Conservation (phyloP, 2,329 filamentous ascomycete species). For the Clarireedia homoeocarpa region DNA sequence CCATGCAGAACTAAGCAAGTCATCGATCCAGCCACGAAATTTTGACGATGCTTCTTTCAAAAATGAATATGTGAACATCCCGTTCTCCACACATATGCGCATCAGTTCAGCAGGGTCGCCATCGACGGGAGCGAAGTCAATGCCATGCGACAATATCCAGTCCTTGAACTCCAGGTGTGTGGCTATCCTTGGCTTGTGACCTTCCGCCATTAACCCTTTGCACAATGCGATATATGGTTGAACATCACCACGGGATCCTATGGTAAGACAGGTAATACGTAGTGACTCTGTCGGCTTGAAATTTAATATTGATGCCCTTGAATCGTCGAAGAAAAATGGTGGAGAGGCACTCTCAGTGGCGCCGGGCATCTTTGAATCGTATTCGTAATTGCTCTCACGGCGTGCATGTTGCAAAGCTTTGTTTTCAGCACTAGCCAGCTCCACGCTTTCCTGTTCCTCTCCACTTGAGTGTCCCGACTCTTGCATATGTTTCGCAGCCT, state of each 20-base stretch:
- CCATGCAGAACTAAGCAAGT: slow-evolving; percentile 76
- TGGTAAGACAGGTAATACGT: slow-evolving; percentile 86
- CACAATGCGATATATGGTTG: slow-evolving; percentile 96
- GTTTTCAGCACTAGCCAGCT: slow-evolving; percentile 72
- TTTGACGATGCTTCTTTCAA: slow-evolving; percentile 77
- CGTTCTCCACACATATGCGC: slow-evolving; percentile 92
- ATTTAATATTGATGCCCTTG: slow-evolving; percentile 77
- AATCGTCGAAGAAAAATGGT: slow-evolving; percentile 83
- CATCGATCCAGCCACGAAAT: slow-evolving; percentile 93
- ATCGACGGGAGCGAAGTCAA: slow-evolving; percentile 81
- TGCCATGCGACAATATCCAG: slow-evolving; percentile 89
- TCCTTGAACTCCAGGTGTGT: slow-evolving; percentile 84
- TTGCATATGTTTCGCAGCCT: slow-evolving; percentile 61
- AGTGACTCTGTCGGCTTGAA: slow-evolving; percentile 80
- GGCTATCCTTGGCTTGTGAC: slow-evolving; percentile 79
- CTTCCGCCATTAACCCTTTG: slow-evolving; percentile 81
- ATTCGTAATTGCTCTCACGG: slow-evolving; percentile 41
- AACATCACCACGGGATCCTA: slow-evolving; percentile 90
- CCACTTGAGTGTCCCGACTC: slow-evolving; percentile 61
- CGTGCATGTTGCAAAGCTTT: slow-evolving; percentile 72
- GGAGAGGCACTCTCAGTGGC: slow-evolving; percentile 50
- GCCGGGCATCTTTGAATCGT: slow-evolving; percentile 43
- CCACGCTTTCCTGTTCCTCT: slow-evolving; percentile 62
- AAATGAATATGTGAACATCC: slow-evolving; percentile 92
- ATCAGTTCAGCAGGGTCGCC: slow-evolving; percentile 93